These are phyloP conservation scores for Scorias spongiosa DNA, from an alignment of 2,329 filamentous ascomycete species.

Conservation along the genomic window DNA sequence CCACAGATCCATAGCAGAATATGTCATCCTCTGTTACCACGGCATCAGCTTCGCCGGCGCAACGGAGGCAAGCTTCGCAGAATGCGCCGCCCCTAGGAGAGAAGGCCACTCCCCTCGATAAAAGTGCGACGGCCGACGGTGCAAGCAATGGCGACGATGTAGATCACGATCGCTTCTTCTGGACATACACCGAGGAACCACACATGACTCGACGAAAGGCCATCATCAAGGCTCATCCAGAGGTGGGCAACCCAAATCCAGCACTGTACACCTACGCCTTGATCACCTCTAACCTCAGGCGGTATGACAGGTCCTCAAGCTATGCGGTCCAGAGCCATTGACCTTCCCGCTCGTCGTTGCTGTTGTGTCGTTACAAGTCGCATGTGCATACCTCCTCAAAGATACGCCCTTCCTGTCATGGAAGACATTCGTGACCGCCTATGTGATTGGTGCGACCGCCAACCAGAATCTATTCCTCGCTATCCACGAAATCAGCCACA, in stretches of 20 bases:
- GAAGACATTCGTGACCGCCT: conserved; percentile 74
- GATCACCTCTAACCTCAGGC: not conserved
- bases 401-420: conserved; percentile 67
- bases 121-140: too few relatives aligned
- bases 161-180: conserved; percentile 59
- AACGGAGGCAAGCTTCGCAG: not conserved
- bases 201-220: conserved; percentile 79
- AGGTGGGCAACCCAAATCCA: conserved; percentile 40
- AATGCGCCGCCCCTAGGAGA: conserved; percentile 2
- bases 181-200: conserved; percentile 97
- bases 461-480: conserved; percentile 98
- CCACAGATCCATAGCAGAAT: too few relatives aligned
- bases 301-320: conserved; percentile 63
- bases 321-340: conserved; percentile 88
- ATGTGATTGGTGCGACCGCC: conserved; percentile 81
- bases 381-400: conserved; percentile 61
- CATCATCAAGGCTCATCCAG: conserved; percentile 96
- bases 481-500: conserved; percentile 98
- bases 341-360: conserved; percentile 83
- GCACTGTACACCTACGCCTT: not conserved
- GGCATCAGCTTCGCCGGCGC: not conserved
- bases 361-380: conserved; percentile 70
- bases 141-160: conserved; percentile 6
- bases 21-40: not conserved
- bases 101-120: conserved; percentile 2